Evolutionary conservation across 495 filamentous ascomycete species (phyloP), one percentile per base, ranked within the genome.

Genomic region (Aspergillus avenaceus): DNA sequence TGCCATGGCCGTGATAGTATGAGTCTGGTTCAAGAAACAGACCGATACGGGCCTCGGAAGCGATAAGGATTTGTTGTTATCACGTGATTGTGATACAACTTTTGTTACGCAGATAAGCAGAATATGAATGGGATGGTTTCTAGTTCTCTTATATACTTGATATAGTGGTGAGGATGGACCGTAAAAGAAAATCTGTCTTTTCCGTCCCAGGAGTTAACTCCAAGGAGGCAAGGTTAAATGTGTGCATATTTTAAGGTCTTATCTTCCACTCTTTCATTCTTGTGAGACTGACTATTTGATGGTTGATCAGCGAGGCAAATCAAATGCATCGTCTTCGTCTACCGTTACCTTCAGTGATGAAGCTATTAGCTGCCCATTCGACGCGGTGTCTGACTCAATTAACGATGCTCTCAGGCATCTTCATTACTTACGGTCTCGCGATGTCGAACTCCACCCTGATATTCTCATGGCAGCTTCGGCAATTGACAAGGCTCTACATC

Each of bases 1-100:
- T 24, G 87, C 77, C 88, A 93, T 93, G 55, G 71, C 59, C 34
- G 23, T 18, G 27, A 21, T 14, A n/a, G 11, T 50, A 27, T 18
- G 26, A 22, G 25, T 24, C 13, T 12, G 22, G n/a, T 34, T 0
- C 7, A 34, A 22, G 4, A 16, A 24, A 18, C 12, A 13, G 26
- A 45, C 8, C 5, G 16, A 45, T 19, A 44, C 27, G 41, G n/a
- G n/a, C n/a, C n/a, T n/a, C n/a, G n/a, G n/a, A 28, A 19, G 24
- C 24, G 41, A 19, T 28, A 28, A 44, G 27, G 41, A 28, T 4
- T 8, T 2, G 8, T 1, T 16, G 8, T 8, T 13, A 3, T 34
- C 44, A 47, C 45, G 45, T 47, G 45, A 47, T 21, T n/a, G 16
- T 12, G 12, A 16, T 29, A 26, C 27, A 18, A 28, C 24, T 8